These are phyloP conservation scores for Erodium chrysanthum DNA, from an alignment of 441 rosid genomes.

Conservation along the genomic window DNA sequence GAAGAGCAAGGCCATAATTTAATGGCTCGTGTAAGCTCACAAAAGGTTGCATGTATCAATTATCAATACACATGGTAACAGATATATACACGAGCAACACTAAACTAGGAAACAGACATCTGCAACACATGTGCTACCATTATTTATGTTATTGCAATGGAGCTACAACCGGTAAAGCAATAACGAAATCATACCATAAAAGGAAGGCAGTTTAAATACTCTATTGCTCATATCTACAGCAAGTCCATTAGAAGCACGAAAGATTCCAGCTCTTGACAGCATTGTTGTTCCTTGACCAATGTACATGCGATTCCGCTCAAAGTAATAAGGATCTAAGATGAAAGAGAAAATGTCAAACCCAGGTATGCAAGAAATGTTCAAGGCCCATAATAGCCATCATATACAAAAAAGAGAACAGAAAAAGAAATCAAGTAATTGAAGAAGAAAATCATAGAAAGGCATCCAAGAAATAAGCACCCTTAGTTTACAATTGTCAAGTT, in stretches of 20 bases:
- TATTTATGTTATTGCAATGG: not conserved
- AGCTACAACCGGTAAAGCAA: not conserved
- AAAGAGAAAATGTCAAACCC: conserved; percentile 24
- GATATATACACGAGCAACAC: too few relatives aligned
- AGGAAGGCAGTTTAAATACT: conserved; percentile 69
- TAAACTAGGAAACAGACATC: too few relatives aligned
- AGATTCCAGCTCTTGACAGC: conserved; percentile 89
- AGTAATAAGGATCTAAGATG: conserved; percentile 62
- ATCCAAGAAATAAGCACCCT: not conserved
- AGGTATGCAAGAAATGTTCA: conserved; percentile 15
- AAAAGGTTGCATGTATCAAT: too few relatives aligned
- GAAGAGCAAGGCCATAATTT: too few relatives aligned
- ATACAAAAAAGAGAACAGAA: not conserved
- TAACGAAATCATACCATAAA: conserved; percentile 43
- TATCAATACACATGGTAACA: too few relatives aligned
- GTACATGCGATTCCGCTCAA: conserved; percentile 65
- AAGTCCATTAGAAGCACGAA: conserved; percentile 68
- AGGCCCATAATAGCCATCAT: conserved; percentile 2
- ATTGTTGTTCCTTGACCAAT: conserved; percentile 78
- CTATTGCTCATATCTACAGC: conserved; percentile 73
- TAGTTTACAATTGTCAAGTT: not conserved
- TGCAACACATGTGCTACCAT: not conserved
- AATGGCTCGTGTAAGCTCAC: too few relatives aligned
- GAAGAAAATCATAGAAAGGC: not conserved
- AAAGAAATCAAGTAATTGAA: too few relatives aligned